These are phyloP conservation scores for Quercus cerris DNA, from an alignment of 306 rosid species.

Conservation along the genomic window DNA sequence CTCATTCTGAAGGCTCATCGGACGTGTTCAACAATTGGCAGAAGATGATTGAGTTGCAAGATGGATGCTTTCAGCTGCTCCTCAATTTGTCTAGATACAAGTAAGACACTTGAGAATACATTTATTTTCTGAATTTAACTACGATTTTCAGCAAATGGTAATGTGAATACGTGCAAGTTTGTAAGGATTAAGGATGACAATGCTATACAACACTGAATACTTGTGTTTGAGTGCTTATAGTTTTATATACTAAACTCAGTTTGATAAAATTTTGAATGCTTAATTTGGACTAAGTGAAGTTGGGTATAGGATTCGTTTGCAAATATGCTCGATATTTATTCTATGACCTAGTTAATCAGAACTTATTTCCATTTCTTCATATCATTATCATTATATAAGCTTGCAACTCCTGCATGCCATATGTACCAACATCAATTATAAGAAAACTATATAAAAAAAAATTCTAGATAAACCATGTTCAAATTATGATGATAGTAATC, in stretches of 20 bases:
- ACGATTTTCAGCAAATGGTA: neutral
- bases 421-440: too few relatives aligned
- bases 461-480: too few relatives aligned
- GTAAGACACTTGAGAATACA: neutral
- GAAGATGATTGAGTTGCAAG: neutral
- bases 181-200: conserved; percentile 33
- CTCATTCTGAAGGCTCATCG: neutral
- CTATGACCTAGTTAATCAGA: too few relatives aligned
- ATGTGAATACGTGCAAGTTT: conserved; percentile 10
- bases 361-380: too few relatives aligned
- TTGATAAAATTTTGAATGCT: neutral
- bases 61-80: neutral
- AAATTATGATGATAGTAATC: too few relatives aligned
- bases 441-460: too few relatives aligned
- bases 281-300: conserved; percentile 12
- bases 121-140: neutral
- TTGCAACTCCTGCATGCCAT: too few relatives aligned
- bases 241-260: conserved; percentile 4
- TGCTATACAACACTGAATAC: conserved; percentile 25
- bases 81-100: neutral
- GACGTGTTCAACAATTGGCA: conserved; percentile 16
- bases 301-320: conserved; percentile 10
- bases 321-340: neutral
- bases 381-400: too few relatives aligned
- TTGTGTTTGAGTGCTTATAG: conserved; percentile 21